A percentile compares a stretch with the other conserved stretches of the same genome.
Evolutionary conservation across 106 monocot genomes (phyloP).

Genomic region (Triglochin maritima): DNA sequence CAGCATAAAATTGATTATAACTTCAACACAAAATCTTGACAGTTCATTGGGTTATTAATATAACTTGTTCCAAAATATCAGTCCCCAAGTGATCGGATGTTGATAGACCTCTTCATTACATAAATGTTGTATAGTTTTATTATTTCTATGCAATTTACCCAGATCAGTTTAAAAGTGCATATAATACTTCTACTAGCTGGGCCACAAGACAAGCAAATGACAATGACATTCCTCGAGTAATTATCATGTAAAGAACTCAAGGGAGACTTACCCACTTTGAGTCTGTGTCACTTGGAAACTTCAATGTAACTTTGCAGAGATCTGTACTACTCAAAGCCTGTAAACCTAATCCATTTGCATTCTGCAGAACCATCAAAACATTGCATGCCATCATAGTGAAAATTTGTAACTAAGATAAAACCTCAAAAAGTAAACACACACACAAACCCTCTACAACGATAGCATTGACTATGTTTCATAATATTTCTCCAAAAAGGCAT

Average conservation of each 20-base stretch:
- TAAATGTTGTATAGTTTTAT: background rate
- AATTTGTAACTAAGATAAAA: no score
- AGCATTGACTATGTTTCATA: no score
- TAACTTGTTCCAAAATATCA: no score
- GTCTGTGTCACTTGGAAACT: conserved; percentile 59
- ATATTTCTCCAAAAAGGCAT: no score
- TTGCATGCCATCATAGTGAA: background rate
- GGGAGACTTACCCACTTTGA: conserved; percentile 67
- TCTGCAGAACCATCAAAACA: conserved; percentile 30
- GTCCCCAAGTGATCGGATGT: no score
- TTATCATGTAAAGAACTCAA: background rate
- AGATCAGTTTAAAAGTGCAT: background rate
- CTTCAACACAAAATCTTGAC: no score
- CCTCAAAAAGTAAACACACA: no score
- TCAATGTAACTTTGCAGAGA: conserved; percentile 58
- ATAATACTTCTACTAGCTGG: background rate
- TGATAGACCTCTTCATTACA: no score
- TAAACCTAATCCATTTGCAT: conserved; percentile 83
- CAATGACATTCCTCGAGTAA: background rate
- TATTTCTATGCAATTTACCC: background rate
- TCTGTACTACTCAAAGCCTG: conserved; percentile 47
- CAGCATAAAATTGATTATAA: no score
- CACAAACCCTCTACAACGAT: no score
- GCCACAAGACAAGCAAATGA: background rate
- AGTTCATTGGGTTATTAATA: no score